Conservation (phyloP, 176 grass and related monocot genomes). For the Carex pumila region DNA sequence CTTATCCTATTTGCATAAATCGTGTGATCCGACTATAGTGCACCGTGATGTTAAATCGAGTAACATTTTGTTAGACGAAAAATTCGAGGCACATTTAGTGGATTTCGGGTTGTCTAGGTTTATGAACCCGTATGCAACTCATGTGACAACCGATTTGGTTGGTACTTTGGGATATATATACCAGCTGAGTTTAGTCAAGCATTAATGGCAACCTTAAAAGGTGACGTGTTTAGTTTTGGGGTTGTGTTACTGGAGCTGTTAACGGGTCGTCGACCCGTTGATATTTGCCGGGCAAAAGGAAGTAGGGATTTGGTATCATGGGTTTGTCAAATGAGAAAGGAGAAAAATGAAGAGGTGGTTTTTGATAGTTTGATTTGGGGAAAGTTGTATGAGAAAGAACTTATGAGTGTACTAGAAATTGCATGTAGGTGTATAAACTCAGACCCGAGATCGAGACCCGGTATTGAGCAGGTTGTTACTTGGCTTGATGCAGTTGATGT, state of each 20-base stretch:
- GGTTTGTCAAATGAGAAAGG: conserved; percentile 76
- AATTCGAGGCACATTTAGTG: conserved; percentile 76
- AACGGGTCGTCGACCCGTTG: too few relatives aligned
- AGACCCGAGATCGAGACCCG: conserved; percentile 63
- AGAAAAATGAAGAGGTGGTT: conserved; percentile 74
- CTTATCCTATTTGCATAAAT: conserved; percentile 80
- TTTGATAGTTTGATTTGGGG: conserved; percentile 64
- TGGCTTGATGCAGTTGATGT: conserved; percentile 57
- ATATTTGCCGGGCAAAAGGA: too few relatives aligned
- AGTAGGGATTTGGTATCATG: conserved; percentile 11
- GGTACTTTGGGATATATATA: too few relatives aligned
- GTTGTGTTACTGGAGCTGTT: too few relatives aligned
- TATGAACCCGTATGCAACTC: conserved; percentile 81
- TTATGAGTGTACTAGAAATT: conserved; percentile 54
- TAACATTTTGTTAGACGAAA: conserved; percentile 87
- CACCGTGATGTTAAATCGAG: conserved; percentile 92
- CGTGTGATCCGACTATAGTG: conserved; percentile 88
- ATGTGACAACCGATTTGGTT: conserved; percentile 65
- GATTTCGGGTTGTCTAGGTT: conserved; percentile 92
- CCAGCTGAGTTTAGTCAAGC: too few relatives aligned
- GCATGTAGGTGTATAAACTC: conserved; percentile 61
- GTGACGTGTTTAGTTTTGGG: too few relatives aligned
- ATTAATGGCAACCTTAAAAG: too few relatives aligned
- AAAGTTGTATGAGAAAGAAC: conserved; percentile 62
- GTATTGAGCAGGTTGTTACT: conserved; percentile 69